A percentile compares a stretch with the other conserved stretches of the same genome.
phyloP scores from a whole-genome alignment of 257 asterid genomes.

The Solanum pennellii region DNA sequence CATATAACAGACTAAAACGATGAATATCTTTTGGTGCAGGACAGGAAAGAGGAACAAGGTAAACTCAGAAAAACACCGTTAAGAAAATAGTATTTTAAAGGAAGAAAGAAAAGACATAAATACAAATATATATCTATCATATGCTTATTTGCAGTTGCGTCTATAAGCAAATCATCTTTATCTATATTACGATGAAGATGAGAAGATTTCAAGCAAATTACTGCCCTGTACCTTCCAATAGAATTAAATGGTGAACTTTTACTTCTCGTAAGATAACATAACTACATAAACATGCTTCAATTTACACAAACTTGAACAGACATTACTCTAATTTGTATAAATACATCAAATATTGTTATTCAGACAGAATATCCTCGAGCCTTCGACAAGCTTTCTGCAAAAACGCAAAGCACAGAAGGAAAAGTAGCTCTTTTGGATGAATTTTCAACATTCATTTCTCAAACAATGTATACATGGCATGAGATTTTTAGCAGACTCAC shows the following conservation, averaged over 20 bases:
- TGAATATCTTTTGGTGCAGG: not conserved
- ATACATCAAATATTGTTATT: not conserved
- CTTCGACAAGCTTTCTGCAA: not conserved
- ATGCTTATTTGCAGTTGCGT: not conserved
- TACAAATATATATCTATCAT: not conserved
- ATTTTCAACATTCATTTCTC: not conserved
- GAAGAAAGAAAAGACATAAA: not conserved
- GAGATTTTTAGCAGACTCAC: conserved; percentile 22
- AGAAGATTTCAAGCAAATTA: not conserved
- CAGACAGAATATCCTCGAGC: not conserved
- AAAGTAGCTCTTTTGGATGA: not conserved
- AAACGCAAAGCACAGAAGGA: not conserved
- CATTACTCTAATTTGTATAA: not conserved
- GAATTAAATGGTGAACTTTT: not conserved
- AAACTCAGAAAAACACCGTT: not conserved
- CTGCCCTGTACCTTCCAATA: not conserved
- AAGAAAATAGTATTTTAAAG: not conserved
- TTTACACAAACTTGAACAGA: not conserved
- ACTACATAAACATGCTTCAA: not conserved
- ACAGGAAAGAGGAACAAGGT: not conserved
- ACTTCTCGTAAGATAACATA: not conserved
- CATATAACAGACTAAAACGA: not conserved
- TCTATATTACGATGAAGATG: not conserved
- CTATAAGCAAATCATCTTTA: not conserved
- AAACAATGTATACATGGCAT: not conserved